Conservation (phyloP, 2,329 filamentous ascomycete genomes). For the Oidium heveae region DNA sequence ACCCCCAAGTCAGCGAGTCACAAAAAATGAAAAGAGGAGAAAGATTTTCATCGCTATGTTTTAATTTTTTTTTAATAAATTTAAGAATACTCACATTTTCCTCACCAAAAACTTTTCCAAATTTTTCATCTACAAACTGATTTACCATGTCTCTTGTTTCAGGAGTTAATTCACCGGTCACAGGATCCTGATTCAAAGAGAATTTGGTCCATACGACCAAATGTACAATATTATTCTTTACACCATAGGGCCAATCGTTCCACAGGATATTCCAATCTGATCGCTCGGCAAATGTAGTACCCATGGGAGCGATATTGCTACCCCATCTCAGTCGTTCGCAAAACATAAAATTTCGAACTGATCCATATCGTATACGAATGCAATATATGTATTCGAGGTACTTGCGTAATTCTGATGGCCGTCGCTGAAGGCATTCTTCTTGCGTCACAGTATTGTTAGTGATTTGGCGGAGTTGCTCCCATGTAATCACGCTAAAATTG, state of each 20-base stretch:
- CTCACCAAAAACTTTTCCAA: slow-evolving; percentile 25
- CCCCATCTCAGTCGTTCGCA: not conserved
- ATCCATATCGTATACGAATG: slow-evolving; percentile 43
- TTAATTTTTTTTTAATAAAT: not conserved
- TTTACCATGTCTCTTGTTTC: slow-evolving; percentile 39
- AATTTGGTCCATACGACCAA: slow-evolving; percentile 91
- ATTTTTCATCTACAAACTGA: slow-evolving; percentile 40
- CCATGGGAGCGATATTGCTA: slow-evolving; percentile 5
- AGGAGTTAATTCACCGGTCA: slow-evolving; percentile 34
- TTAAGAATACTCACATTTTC: slow-evolving; percentile 23
- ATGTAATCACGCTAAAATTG: slow-evolving; percentile 35
- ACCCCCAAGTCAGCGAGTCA: not conserved
- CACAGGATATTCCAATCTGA: slow-evolving; percentile 46
- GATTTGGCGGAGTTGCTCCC: slow-evolving; percentile 40
- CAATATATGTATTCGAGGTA: slow-evolving; percentile 47
- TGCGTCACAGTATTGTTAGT: slow-evolving; percentile 29
- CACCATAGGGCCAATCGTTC: slow-evolving; percentile 89
- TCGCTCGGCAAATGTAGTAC: slow-evolving; percentile 9
- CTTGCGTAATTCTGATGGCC: slow-evolving; percentile 50
- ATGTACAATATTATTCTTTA: slow-evolving; percentile 56
- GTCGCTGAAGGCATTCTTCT: slow-evolving; percentile 51
- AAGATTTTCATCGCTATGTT: too few relatives aligned
- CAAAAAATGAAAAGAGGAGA: too few relatives aligned
- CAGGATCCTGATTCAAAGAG: slow-evolving; percentile 39
- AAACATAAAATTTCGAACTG: slow-evolving; percentile 20